Base-by-base conservation (phyloP, 108 stramenopile species). In the Epipyxis sp. region DNA sequence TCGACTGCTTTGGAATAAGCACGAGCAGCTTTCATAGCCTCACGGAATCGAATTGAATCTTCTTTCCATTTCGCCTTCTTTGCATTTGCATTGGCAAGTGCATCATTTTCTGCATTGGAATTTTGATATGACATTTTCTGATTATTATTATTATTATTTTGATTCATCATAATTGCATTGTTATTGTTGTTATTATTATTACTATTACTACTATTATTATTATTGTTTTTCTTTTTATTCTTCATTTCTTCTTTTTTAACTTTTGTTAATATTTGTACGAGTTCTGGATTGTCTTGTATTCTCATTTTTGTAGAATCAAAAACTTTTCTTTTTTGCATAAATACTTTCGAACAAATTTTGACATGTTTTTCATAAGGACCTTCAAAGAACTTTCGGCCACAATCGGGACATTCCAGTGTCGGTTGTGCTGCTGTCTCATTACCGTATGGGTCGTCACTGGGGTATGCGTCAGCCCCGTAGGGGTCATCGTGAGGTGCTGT, bases 311-410 rank as follows among this genome's bases (percentile, higher is more conserved):
- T 6, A 30, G 71, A 74, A 39, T 74, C 71, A 25, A 74, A 74
- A 34, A 74, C 71, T 37, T 74, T 74, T 42, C 71, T 39, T 25
- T 74, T 74, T 10, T 74, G 16, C 27, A 35, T 6, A 39, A 74
- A 74, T 10, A 74, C 71, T 57, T 74, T 74, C 44, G 16, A 6
- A 42, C 71, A 74, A 39, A 74, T 42, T 34, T 25, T 46, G 71
- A 57, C 20, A 42, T 74, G 71, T 27, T 42, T 39, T 30, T 3
- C 35, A 6, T 43, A 74, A 10, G 71, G 20, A 39, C 6, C 6
- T 6, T 13, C n/a, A 27, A 42, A 29, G 34, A 74, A 74, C 10
- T 20, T 13, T 13, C 71, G 71, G 20, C 71, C 71, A 74, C 71
- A 74, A 42, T 74, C 71, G 27, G 71, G 46, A 39, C 71, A 74